Conservation (phyloP, 768 basidiomycete species). For the Polyporus arcularius region DNA sequence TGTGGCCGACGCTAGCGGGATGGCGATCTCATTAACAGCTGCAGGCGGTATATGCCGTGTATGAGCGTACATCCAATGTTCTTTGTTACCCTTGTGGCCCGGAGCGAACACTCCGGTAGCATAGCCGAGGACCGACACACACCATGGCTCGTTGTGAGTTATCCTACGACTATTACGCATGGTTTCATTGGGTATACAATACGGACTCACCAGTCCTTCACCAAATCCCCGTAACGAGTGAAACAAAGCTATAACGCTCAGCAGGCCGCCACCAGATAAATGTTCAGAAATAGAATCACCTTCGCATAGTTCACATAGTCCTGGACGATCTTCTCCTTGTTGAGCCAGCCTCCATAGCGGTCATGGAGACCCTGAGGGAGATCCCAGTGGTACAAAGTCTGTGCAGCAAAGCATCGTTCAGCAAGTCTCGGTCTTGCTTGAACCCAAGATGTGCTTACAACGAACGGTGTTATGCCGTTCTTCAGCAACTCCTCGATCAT, state of each 20-base stretch:
- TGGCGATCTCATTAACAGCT: not conserved
- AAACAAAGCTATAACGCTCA: slow-evolving; percentile 39
- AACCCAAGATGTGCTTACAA: slow-evolving; percentile 31
- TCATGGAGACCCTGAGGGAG: slow-evolving; percentile 51
- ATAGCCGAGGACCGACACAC: slow-evolving; percentile 43
- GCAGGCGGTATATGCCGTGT: not conserved
- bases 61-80: slow-evolving; percentile 67
- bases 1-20: slow-evolving; percentile 61
- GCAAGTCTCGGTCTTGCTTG: not conserved
- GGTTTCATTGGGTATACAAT: not conserved
- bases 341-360: slow-evolving; percentile 51
- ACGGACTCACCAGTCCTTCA: slow-evolving; percentile 44
- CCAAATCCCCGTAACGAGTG: slow-evolving; percentile 47
- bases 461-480: slow-evolving; percentile 45
- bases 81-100: slow-evolving; percentile 61
- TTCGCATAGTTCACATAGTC: slow-evolving; percentile 50
- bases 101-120: slow-evolving; percentile 44
- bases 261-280: not conserved
- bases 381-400: slow-evolving; percentile 57
- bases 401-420: not conserved
- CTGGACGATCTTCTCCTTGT: slow-evolving; percentile 44
- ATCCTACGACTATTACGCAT: slow-evolving; percentile 29
- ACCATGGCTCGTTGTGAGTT: slow-evolving; percentile 52
- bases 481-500: slow-evolving; percentile 47
- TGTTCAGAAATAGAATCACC: slow-evolving; percentile 18